Evolutionary conservation across 495 filamentous ascomycete species (phyloP).

Genomic region (Copromyces sp.): DNA sequence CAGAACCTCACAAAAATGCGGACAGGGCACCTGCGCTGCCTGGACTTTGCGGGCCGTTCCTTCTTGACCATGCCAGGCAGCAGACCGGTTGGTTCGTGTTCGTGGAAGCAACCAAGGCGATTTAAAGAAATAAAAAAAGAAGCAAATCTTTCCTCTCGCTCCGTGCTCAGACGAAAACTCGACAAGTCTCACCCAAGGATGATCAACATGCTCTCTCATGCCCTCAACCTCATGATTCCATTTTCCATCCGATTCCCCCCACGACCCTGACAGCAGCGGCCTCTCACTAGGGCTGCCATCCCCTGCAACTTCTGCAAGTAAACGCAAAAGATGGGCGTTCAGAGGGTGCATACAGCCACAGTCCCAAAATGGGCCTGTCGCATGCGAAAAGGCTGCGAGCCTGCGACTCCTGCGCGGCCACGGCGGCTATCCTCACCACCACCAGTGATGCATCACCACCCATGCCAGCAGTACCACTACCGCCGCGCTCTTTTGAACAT

Average conservation of each 20-base stretch:
- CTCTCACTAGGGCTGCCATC: not conserved
- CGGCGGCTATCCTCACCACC: not conserved
- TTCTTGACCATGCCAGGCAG: not conserved
- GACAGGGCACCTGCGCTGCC: not conserved
- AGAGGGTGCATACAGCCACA: not conserved
- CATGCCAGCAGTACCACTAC: not conserved
- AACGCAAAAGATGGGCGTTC: not conserved
- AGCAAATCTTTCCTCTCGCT: not conserved
- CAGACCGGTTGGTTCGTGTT: not conserved
- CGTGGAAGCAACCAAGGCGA: not conserved
- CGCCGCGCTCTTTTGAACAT: not conserved
- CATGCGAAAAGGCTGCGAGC: not conserved
- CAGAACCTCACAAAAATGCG: not conserved
- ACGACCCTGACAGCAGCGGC: not conserved
- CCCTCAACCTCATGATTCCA: not conserved
- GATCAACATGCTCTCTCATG: not conserved
- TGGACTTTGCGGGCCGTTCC: not conserved
- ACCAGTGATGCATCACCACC: not conserved
- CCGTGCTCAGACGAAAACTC: not conserved
- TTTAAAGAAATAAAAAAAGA: not conserved
- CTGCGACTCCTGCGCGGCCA: not conserved
- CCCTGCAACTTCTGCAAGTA: not conserved
- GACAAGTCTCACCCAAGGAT: not conserved
- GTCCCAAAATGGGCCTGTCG: not conserved
- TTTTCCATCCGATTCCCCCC: not conserved